Base-by-base conservation (phyloP, 768 basidiomycete genomes). In the Tylopilus intermedius region DNA sequence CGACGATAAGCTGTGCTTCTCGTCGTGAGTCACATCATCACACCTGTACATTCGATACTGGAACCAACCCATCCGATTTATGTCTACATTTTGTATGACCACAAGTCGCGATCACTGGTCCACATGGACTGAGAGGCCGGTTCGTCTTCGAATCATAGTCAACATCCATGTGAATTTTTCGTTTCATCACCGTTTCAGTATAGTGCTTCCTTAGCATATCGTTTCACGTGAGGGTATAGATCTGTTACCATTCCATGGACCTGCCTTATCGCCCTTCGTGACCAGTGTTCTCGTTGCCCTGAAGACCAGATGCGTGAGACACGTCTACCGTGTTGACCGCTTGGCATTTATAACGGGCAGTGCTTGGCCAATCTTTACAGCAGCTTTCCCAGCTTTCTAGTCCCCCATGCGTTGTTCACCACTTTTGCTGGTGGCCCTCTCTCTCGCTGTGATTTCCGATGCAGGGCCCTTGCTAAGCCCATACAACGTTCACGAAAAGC, bases 401-500 rank as follows among this genome's bases (percentile, higher is more conserved):
- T 44, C 24, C 13, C 24, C 47, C 18, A 64, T 64, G 58, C 40
- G 51, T 37, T 54, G 43, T 35, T n/a, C 30, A 18, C 40, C 47
- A 9, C 1, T 57, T 32, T 42, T 47, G 8, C 43, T 66, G 5
- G 43, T 57, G n/a, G 14, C 14, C n/a, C 18, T 65, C 45, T 29
- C 38, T n/a, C 30, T 65, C n/a, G 51, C 48, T 2, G 38, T 60
- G 0, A 39, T 61, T 35, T 50, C 62, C 2, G 45, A 63, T 7
- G 63, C 62, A 9, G 49, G 30, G 7, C 45, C 62, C 4, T 45
- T 43, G n/a, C 40, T 41, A 49, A 54, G 52, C 29, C 49, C 58
- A 26, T 62, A 68, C 56, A 64, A 62, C 48, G 46, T 75, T 29
- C 76, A 77, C 51, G 77, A 77, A 60, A 72, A 64, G 41, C 75